Percentiles rank a stretch among this genome's conserved stretches.
Conservation (phyloP, 2,329 filamentous ascomycete genomes). For the Setomelanomma holmii region DNA sequence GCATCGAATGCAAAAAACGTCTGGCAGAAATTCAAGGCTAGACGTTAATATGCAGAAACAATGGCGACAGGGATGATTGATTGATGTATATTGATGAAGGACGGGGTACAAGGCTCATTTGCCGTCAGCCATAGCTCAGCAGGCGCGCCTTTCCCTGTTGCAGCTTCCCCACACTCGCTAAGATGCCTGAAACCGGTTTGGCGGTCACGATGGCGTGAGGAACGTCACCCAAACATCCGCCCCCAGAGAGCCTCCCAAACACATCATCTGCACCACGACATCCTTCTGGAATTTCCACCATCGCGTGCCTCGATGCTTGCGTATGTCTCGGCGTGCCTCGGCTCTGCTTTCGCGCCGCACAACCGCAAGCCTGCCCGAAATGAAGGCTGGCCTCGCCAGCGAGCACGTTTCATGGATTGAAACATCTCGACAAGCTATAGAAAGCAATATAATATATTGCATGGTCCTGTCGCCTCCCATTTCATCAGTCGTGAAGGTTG, state of each 20-base stretch:
- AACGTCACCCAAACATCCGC: conserved; percentile 18
- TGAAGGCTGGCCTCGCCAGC: conserved; percentile 23
- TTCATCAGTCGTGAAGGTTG: conserved; percentile 13
- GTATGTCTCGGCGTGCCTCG: conserved; percentile 10
- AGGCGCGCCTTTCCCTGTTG: conserved; percentile 18
- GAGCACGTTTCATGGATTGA: conserved; percentile 30
- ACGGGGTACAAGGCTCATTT: conserved; percentile 37
- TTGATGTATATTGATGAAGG: conserved; percentile 49
- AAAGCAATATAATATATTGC: conserved; percentile 45
- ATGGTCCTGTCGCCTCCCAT: conserved; percentile 13
- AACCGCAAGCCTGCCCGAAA: conserved; percentile 28
- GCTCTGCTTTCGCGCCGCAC: conserved; percentile 11
- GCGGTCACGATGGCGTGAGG: conserved; percentile 9
- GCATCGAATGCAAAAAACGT: conserved; percentile 18
- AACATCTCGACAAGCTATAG: conserved; percentile 30
- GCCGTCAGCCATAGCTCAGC: conserved; percentile 26
- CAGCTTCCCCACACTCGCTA: conserved; percentile 36
- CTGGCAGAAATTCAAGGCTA: conserved; percentile 33
- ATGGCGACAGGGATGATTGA: conserved; percentile 32
- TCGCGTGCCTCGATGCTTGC: conserved; percentile 5
- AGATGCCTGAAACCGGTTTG: conserved; percentile 18
- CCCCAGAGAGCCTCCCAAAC: conserved; percentile 21
- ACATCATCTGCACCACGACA: conserved; percentile 25
- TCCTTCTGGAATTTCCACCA: conserved; percentile 28
- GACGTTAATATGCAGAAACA: conserved; percentile 39